phyloP scores from a whole-genome alignment of 164 flowering plant genomes.

The Nelumbo lutea region DNA sequence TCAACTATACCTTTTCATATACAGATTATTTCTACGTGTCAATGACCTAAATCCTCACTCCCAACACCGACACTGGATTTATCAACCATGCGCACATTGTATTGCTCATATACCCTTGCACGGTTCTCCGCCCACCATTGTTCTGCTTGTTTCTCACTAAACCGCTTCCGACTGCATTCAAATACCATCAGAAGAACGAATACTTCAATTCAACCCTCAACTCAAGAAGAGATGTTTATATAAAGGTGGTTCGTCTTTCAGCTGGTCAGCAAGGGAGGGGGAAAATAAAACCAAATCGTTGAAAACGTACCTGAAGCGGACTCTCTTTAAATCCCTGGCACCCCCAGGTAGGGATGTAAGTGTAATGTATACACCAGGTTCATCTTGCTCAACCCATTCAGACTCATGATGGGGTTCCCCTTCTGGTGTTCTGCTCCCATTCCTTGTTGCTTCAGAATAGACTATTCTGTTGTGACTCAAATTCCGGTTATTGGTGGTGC shows the following conservation, averaged over 20 bases:
- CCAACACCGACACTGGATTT: slow-evolving; percentile 68
- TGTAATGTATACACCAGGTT: slow-evolving; percentile 93
- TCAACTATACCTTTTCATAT: slow-evolving; percentile 22
- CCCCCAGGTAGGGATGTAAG: slow-evolving; percentile 84
- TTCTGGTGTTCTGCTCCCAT: slow-evolving; percentile 58
- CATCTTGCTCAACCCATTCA: slow-evolving; percentile 98
- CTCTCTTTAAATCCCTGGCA: slow-evolving; percentile 79
- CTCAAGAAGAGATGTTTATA: neutral
- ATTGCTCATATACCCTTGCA: slow-evolving; percentile 76
- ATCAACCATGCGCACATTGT: slow-evolving; percentile 78
- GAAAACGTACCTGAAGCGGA: slow-evolving; percentile 81
- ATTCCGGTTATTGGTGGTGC: slow-evolving; percentile 37
- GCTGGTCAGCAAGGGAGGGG: neutral
- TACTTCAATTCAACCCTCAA: neutral
- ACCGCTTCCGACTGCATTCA: slow-evolving; percentile 83
- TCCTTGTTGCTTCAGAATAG: slow-evolving; percentile 45
- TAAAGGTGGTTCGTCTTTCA: neutral
- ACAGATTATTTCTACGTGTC: slow-evolving; percentile 22
- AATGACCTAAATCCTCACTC: slow-evolving; percentile 51
- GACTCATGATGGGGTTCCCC: slow-evolving; percentile 50
- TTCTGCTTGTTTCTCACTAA: slow-evolving; percentile 95
- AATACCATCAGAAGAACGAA: slow-evolving; percentile 4
- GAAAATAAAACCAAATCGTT: neutral
- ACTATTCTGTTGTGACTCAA: slow-evolving; percentile 38
- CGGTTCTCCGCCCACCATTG: slow-evolving; percentile 98